Percentiles rank a stretch among this genome's conserved stretches.
Conservation (phyloP, 768 basidiomycete species). For the Psilocybe tampanensis region DNA sequence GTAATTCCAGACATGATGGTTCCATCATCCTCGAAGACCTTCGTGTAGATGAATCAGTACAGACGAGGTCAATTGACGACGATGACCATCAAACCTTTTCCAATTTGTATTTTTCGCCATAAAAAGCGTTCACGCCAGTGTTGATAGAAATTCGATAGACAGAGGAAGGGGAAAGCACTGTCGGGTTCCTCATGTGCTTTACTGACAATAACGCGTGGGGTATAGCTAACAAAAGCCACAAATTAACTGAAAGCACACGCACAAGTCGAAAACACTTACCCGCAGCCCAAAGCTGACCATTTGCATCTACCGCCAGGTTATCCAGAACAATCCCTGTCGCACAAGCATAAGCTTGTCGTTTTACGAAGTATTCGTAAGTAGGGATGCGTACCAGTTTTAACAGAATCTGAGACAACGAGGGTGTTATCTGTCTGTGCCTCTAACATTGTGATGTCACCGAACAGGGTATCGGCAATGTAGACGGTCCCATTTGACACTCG, state of each 20-base stretch:
- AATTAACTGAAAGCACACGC: neutral
- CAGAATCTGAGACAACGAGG: slow-evolving; percentile 53
- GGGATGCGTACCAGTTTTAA: slow-evolving; percentile 47
- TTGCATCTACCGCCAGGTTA: slow-evolving; percentile 60
- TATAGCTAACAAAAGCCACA: slow-evolving; percentile 38
- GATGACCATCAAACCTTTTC: slow-evolving; percentile 46
- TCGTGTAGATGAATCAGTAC: neutral
- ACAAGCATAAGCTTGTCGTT: neutral
- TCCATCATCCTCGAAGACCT: slow-evolving; percentile 75
- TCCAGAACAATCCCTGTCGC: slow-evolving; percentile 40
- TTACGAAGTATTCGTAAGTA: neutral
- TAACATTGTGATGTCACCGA: slow-evolving; percentile 51
- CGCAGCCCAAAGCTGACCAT: slow-evolving; percentile 66
- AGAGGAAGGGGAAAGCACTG: slow-evolving; percentile 44
- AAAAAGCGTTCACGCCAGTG: slow-evolving; percentile 50
- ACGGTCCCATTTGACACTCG: slow-evolving; percentile 60
- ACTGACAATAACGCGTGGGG: slow-evolving; percentile 36
- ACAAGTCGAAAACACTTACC: slow-evolving; percentile 33
- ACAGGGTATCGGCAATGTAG: slow-evolving; percentile 52
- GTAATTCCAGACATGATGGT: slow-evolving; percentile 57
- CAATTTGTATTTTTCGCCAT: slow-evolving; percentile 59
- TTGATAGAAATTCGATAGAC: slow-evolving; percentile 58
- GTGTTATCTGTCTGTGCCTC: slow-evolving; percentile 63
- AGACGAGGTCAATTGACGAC: neutral
- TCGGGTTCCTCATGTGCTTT: slow-evolving; percentile 46